These are phyloP conservation scores for Filobasidium uniguttulatum DNA, from an alignment of 1,284 basidiomycete species.

Conservation along the genomic window DNA sequence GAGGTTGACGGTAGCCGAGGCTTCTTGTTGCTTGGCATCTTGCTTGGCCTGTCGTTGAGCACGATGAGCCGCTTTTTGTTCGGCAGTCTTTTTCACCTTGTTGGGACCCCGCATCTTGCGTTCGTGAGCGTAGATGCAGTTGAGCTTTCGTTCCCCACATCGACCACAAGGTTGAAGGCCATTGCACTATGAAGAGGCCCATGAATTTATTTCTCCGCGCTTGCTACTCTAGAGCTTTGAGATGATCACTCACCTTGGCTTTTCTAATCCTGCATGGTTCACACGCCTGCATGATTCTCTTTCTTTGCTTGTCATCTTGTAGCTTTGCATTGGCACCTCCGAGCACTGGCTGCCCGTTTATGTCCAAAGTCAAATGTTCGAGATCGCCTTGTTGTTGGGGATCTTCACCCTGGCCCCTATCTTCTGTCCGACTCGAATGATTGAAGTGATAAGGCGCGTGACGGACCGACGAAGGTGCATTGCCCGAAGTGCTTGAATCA, in stretches of 20 bases:
- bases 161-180: conserved; percentile 14
- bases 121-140: conserved; percentile 10
- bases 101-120: conserved; percentile 16
- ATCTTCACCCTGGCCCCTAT: neutral
- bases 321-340: conserved; percentile 14
- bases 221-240: neutral
- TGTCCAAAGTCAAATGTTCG: conserved; percentile 5
- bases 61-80: conserved; percentile 10
- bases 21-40: neutral
- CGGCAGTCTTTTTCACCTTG: conserved; percentile 17
- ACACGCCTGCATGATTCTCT: conserved; percentile 16
- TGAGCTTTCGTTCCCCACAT: conserved; percentile 7
- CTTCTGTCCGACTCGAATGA: neutral
- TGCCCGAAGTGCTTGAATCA: conserved; percentile 14
- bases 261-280: conserved; percentile 14
- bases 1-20: neutral
- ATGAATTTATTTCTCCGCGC: neutral
- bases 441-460: conserved; percentile 1
- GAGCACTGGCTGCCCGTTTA: conserved; percentile 1
- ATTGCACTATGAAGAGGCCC: conserved; percentile 12
- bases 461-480: too few relatives aligned
- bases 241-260: conserved; percentile 12
- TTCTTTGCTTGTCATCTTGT: conserved; percentile 13
- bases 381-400: neutral
- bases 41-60: neutral